Evolutionary conservation across 129 eudicot genomes (phyloP), one percentile per base, ranked within the genome.

Genomic region (Silybum marianum): DNA sequence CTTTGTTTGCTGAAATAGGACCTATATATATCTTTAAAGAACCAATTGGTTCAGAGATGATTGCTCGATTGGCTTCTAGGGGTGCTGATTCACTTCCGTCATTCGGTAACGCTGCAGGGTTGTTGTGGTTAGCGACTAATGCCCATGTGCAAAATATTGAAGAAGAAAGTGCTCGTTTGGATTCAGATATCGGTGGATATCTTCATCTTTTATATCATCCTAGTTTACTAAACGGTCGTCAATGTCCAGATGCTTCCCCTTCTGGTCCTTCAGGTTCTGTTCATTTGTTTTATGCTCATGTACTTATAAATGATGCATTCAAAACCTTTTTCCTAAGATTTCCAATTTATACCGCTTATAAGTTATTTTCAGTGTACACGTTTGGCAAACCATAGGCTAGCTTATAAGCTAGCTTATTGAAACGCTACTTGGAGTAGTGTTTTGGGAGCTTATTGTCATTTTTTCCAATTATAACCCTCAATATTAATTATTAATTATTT

Each of bases 1-100:
- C 98, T 24, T 85, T 94, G 87, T 94, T 94, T 90, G 98, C 97
- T 60, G 98, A 94, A 85, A 90, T 94, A 96, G 98, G 98, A 18
- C 96, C 98, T 9, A 74, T 94, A 46, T 94, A 94, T 84, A 92
- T 94, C 12, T 94, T 94, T 80, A 94, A 90, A 82, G 97, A 94
- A 78, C 84, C 97, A 14, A 82, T 94, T 79, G 97, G 98, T 34
- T 87, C 92, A 6, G 98, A 92, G 66, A 89, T 85, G 82, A 88
- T 94, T 87, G 76, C 86, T 38, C 94, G 97, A 80, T 85, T 94
- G 88, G 94, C 98, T 86, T 78, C 95, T 63, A 86, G 98, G 75
- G 98, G 98, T 65, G 94, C 96, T 4, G 98, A 94, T 88, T 82
- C 90, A 73, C 89, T 94, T 69, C 98, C 98, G 73, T 86, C 90